Evolutionary conservation across 805 yeast genomes (phyloP), one percentile per base, ranked within the genome.

Genomic region (Schizosaccharomyces cryophilus): DNA sequence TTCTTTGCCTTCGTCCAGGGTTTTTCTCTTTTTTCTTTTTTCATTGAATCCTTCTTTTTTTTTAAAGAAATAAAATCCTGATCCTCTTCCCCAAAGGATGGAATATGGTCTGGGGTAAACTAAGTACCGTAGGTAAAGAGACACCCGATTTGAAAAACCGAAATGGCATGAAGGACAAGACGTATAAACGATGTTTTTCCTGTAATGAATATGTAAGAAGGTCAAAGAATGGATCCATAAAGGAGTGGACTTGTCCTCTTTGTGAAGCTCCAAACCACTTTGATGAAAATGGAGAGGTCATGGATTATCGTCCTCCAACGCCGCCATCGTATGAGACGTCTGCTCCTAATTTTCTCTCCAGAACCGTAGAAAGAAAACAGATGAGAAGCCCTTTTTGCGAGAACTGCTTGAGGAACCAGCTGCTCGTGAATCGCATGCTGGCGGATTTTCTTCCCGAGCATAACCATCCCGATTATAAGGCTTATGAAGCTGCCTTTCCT

Each of bases 351-450:
- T 45, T 45, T 24, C 51, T 45, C 13, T 45, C 51, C 9, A 35
- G 40, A 11, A 11, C 13, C 15, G 40, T 35, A 35, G 30, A 38
- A 11, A 45, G 11, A n/a, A 45, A 17, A 19, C 26, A 17, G 17
- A 45, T n/a, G 48, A 19, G n/a, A 30, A 30, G 63, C 9, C 65
- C 65, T 15, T 63, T 63, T 59, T 63, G 65, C 45, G 35, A 58
- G 26, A 54, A 31, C 15, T 63, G 65, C 42, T 26, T 45, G 29
- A 24, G 45, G 19, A 63, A 63, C 35, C 65, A 63, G 47, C 47
- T 47, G 7, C 24, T 63, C 5, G 51, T 60, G n/a, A 42, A 59
- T 29, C 42, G 56, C 3, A 29, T 61, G 29, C 45, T 63, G 21
- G 64, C 64, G 17, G 51, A 47, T n/a, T 63, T 61, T 42, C 61